Evolutionary conservation across 2,329 filamentous ascomycete species (phyloP).

Genomic region (Botryotinia globosa): DNA sequence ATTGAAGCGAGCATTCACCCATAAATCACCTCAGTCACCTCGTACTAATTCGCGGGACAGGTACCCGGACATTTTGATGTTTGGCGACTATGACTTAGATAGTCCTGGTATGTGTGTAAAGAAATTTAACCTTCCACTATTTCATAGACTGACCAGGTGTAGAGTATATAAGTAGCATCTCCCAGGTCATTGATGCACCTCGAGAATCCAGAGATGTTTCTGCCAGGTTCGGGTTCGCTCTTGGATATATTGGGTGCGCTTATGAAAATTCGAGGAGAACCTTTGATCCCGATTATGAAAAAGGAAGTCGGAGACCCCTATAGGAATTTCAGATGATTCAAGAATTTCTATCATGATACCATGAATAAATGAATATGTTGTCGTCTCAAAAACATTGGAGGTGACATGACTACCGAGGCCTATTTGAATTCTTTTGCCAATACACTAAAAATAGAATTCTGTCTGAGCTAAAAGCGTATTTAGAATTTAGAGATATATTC

Average conservation of each 20-base stretch:
- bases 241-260: background rate
- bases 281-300: background rate
- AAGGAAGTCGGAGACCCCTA: background rate
- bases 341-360: background rate
- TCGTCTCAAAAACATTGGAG: background rate
- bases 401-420: too few relatives aligned
- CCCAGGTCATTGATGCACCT: background rate
- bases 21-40: too few relatives aligned
- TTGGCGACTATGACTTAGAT: background rate
- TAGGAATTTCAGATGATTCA: background rate
- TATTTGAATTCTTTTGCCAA: too few relatives aligned
- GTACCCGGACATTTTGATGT: background rate
- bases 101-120: background rate
- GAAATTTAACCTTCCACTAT: background rate
- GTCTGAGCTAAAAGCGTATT: too few relatives aligned
- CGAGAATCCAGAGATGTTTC: background rate
- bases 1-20: background rate
- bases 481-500: too few relatives aligned
- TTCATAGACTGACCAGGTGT: background rate
- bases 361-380: background rate
- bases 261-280: background rate
- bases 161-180: background rate
- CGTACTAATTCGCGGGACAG: background rate
- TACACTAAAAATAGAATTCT: too few relatives aligned
- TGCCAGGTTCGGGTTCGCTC: background rate